phyloP scores from a whole-genome alignment of 2,329 filamentous ascomycete genomes.

The Stachybotrys chartarum region DNA sequence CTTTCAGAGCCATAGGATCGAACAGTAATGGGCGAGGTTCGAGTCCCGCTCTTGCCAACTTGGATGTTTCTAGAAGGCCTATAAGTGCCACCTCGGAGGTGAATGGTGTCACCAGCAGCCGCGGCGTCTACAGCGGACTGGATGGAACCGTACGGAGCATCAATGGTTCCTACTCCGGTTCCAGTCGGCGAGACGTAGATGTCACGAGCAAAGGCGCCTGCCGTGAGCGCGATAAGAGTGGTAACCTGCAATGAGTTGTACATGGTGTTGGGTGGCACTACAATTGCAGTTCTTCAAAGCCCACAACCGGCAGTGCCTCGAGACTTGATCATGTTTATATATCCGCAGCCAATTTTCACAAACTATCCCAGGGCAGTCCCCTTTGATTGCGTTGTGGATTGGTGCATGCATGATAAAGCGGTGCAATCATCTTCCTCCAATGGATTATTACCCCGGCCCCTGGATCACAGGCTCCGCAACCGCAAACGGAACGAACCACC shows the following conservation, averaged over 20 bases:
- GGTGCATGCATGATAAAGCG: no score
- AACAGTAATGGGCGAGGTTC: conserved; percentile 26
- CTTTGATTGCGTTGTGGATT: no score
- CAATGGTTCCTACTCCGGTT: background rate
- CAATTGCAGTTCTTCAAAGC: no score
- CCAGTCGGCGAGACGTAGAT: background rate
- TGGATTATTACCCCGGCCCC: no score
- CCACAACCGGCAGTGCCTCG: background rate
- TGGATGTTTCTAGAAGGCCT: background rate
- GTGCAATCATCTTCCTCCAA: no score
- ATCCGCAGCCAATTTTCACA: background rate
- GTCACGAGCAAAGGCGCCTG: background rate
- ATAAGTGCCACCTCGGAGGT: background rate
- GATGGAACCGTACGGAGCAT: background rate
- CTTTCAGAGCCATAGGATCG: conserved; percentile 30
- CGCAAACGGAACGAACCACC: no score
- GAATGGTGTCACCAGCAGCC: background rate
- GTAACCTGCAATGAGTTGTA: background rate
- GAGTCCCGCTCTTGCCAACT: background rate
- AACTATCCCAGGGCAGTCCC: background rate
- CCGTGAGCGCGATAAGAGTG: background rate
- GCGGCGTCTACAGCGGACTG: conserved; percentile 1
- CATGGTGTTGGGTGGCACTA: no score
- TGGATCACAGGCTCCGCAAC: no score
- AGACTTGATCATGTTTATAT: background rate